Evolutionary conservation across 495 filamentous ascomycete species (phyloP), one percentile per base, ranked within the genome.

Genomic region (Tuber indicum): DNA sequence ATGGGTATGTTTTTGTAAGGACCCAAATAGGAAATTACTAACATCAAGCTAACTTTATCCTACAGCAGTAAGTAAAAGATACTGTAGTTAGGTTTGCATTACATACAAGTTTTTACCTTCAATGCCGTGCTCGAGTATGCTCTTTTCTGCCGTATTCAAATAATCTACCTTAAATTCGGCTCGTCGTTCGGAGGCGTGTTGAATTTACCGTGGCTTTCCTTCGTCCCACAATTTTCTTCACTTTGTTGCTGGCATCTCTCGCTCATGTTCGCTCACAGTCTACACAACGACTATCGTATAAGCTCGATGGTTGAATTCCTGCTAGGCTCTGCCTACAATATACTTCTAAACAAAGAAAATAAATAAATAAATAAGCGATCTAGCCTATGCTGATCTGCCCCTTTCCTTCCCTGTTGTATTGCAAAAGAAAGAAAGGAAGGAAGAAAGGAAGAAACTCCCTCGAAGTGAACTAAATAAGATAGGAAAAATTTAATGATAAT

Each of bases 191-290:
- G 39, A 41, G 39, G 39, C 39, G 4, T 41, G 39, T 41, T 41
- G 39, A 41, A 41, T 3, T 41, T 41, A 41, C 39, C 39, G 2
- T 3, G 39, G 39, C 39, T 41, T 41, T 41, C 4, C 4, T 41
- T 5, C 4, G 39, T 41, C 39, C 39, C 39, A 41, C 39, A 41
- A 41, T 41, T 41, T 5, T 41, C 39, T 41, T 41, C 39, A 41
- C 39, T 41, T 41, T 41, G 19, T 21, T 21, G 21, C 19, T 6
- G 10, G 23, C 49, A 71, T 82, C 84, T 70, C 85, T 84, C 74
- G 74, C 84, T 16, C 78, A 72, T n/a, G 81, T 80, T 41, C 71
- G 32, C 45, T 49, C 39, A 10, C 36, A 21, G 39, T 32, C 32
- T 32, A 32, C 32, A 32, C 32, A 32, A 32, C 32, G 32, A 32